Base-by-base conservation (phyloP, 495 filamentous ascomycete species). In the Daldinia loculata region DNA sequence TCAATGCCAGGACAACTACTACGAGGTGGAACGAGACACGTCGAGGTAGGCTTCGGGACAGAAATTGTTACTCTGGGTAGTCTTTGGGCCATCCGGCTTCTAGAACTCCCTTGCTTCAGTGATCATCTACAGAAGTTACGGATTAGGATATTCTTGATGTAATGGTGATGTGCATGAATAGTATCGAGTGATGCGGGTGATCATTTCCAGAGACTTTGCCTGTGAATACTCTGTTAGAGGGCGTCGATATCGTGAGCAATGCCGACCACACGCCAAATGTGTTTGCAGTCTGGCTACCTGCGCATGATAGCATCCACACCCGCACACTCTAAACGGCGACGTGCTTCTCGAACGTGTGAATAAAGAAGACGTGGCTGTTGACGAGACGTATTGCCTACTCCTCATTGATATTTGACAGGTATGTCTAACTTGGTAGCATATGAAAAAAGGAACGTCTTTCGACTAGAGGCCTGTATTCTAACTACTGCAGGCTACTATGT, bases 181-280 rank as follows among this genome's bases (percentile, higher is more conserved):
- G 65, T 61, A 41, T 43, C 50, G 45, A 61, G 39, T 39, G 14
- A 57, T 66, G 61, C 56, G 53, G 61, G 45, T 52, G 61, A 57
- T 51, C 22, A 34, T 52, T 55, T 38, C 56, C 41, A 50, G 34
- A 61, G 24, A 50, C 7, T 26, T 17, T 29, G 29, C 24, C 64
- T 53, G 19, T 24, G 8, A 48, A 11, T 27, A 41, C 51, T 30
- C 53, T 32, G 56, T 63, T 57, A 32, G 45, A 63, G 43, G 53
- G 56, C 36, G 15, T 63, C 36, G 52, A 66, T 66, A 69, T 60
- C 59, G 66, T 41, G 52, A 66, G 45, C 51, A 66, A 53, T 52
- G 57, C 70, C 66, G 66, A 69, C 61, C 55, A 73, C 61, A 63
- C 56, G 61, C 70, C 66, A 66, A 73, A 29, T 50, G 62, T 62